Evolutionary conservation across 495 filamentous ascomycete species (phyloP).

Genomic region (Podospora pseudocomata): DNA sequence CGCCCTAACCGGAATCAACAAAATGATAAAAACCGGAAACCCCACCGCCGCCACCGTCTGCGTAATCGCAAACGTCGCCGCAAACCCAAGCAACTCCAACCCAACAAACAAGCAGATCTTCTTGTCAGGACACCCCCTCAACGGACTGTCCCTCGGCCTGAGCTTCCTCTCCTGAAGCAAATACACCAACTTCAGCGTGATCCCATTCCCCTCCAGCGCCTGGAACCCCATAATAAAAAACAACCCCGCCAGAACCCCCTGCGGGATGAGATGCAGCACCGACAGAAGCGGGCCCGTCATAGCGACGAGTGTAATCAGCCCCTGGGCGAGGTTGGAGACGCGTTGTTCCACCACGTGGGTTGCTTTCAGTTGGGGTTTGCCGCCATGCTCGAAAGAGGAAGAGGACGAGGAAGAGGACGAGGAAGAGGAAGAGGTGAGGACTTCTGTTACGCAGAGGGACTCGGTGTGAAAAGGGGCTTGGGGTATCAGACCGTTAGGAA

Average conservation of each 20-base stretch:
- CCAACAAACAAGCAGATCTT: conserved; percentile 69
- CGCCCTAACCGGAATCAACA: conserved; percentile 73
- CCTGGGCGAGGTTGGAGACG: conserved; percentile 79
- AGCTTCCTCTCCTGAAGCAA: conserved; percentile 64
- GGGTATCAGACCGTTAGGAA: conserved; percentile 88
- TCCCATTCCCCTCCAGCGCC: conserved; percentile 76
- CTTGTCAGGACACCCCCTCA: conserved; percentile 36
- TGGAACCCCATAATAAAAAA: conserved; percentile 95
- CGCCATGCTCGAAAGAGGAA: conserved; percentile 53
- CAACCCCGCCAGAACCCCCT: conserved; percentile 80
- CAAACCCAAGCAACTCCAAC: conserved; percentile 77
- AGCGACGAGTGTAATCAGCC: conserved; percentile 76
- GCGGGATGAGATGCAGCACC: conserved; percentile 81
- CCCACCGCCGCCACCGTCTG: conserved; percentile 94
- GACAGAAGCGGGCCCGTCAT: conserved; percentile 83
- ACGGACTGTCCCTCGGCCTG: conserved; percentile 61
- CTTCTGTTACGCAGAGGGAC: conserved; percentile 69
- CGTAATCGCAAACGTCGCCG: conserved; percentile 87
- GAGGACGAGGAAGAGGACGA: conserved; percentile 44
- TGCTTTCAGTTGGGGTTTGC: conserved; percentile 57
- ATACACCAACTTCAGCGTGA: conserved; percentile 77
- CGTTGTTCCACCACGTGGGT: conserved; percentile 88
- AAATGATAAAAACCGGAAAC: conserved; percentile 82
- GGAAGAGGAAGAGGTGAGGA: conserved; percentile 33
- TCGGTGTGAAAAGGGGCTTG: conserved; percentile 94